Conservation (phyloP, 1,139 yeast genomes). For the Keqinozyma sinolaborantium region DNA sequence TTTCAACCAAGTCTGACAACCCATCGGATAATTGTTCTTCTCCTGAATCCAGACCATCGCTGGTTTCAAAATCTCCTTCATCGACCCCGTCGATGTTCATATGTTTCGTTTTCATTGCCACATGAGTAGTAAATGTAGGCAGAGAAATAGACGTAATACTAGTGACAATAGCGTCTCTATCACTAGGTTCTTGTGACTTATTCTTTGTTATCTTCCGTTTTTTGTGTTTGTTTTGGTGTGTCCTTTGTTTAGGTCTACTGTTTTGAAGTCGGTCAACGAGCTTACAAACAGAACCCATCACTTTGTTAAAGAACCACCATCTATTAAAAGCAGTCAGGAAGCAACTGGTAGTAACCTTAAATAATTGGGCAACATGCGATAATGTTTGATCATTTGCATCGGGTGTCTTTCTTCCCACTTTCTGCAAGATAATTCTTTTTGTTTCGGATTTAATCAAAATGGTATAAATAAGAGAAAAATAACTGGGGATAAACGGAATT, state of each 20-base stretch:
- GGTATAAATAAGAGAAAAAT: conserved; percentile 8
- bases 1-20: conserved; percentile 2
- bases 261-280: too few relatives aligned
- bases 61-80: background rate
- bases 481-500: conserved; percentile 10
- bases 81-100: background rate
- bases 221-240: too few relatives aligned
- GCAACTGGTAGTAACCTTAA: too few relatives aligned
- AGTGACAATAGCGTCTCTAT: background rate
- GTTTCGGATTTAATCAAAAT: conserved; percentile 10
- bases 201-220: too few relatives aligned
- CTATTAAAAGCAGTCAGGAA: background rate
- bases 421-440: conserved; percentile 6
- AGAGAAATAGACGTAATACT: background rate
- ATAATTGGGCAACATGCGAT: too few relatives aligned
- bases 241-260: too few relatives aligned
- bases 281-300: too few relatives aligned
- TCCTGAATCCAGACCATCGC: background rate
- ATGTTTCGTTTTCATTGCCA: background rate
- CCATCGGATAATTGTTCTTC: background rate
- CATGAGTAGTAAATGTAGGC: background rate
- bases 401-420: too few relatives aligned
- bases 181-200: too few relatives aligned
- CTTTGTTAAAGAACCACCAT: background rate
- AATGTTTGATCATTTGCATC: too few relatives aligned